Evolutionary conservation across 331 rosid species (phyloP).

Genomic region (Pyracantha coccinea): DNA sequence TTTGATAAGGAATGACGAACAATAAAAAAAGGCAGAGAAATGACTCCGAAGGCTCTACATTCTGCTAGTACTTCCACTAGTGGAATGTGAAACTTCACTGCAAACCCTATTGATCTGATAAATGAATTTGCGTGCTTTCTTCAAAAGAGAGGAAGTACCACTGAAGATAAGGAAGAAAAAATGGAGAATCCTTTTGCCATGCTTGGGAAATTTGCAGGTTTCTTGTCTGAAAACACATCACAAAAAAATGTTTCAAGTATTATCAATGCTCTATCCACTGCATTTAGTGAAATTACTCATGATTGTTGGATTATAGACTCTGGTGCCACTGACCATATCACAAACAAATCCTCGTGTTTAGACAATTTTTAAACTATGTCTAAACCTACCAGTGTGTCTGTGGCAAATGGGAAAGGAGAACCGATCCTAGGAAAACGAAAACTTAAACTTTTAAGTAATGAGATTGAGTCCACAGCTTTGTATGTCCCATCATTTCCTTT

Average conservation of each 20-base stretch:
- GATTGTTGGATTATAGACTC: background rate
- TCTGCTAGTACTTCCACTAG: background rate
- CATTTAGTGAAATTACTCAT: too few species aligned
- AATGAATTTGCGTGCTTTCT: background rate
- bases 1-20: background rate
- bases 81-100: too few species aligned
- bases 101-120: background rate
- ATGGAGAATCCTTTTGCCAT: too few species aligned
- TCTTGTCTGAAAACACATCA: background rate
- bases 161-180: background rate
- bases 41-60: background rate
- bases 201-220: background rate
- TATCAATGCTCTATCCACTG: too few species aligned
- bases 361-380: background rate
- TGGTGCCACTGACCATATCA: too few species aligned
- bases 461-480: too few species aligned
- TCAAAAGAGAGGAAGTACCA: background rate
- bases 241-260: background rate
- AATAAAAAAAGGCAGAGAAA: background rate
- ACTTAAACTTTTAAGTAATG: too few species aligned
- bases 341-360: background rate
- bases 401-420: too few species aligned
- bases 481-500: background rate
- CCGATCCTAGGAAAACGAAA: too few species aligned
- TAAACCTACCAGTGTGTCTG: too few species aligned